phyloP scores from a whole-genome alignment of 2,329 filamentous ascomycete genomes.

The Aspergillus ibericus region DNA sequence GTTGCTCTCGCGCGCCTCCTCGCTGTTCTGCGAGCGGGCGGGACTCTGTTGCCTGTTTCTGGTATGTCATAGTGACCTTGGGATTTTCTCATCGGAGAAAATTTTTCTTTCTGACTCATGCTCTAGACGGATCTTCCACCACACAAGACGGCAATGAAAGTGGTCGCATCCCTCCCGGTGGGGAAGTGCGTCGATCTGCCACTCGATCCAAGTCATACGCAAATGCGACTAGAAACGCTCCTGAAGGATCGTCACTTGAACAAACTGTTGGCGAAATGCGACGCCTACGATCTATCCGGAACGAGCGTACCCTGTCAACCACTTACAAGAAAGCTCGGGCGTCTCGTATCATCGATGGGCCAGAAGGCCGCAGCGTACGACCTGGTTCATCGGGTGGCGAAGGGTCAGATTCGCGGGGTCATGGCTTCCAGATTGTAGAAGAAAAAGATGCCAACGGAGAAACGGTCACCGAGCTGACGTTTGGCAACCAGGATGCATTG shows the following conservation, averaged over 20 bases:
- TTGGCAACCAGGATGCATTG: constrained; percentile 86
- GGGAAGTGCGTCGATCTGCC: constrained; percentile 60
- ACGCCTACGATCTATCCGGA: constrained; percentile 83
- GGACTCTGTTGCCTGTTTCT: constrained; percentile 72
- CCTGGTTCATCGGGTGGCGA: constrained; percentile 71
- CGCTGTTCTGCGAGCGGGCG: constrained; percentile 80
- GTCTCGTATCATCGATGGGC: constrained; percentile 88
- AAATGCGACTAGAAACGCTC: constrained; percentile 59
- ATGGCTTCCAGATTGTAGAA: constrained; percentile 75
- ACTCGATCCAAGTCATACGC: constrained; percentile 73
- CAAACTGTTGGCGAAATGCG: constrained; percentile 95
- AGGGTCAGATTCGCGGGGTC: constrained; percentile 52
- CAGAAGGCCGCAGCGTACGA: constrained; percentile 65
- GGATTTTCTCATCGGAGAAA: neutral
- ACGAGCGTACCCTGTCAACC: constrained; percentile 91
- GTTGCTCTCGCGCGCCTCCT: constrained; percentile 88
- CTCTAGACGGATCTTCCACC: constrained; percentile 66
- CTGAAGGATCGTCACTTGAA: constrained; percentile 75
- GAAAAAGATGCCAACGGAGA: constrained; percentile 70
- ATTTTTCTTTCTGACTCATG: constrained; percentile 8
- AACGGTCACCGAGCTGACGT: constrained; percentile 74
- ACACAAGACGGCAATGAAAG: constrained; percentile 68
- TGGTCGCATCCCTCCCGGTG: constrained; percentile 53
- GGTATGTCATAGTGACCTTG: constrained; percentile 43
- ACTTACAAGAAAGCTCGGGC: constrained; percentile 88